These are phyloP conservation scores for Paraphaeosphaeria sporulosa DNA, from an alignment of 2,329 filamentous ascomycete species.

Conservation along the genomic window DNA sequence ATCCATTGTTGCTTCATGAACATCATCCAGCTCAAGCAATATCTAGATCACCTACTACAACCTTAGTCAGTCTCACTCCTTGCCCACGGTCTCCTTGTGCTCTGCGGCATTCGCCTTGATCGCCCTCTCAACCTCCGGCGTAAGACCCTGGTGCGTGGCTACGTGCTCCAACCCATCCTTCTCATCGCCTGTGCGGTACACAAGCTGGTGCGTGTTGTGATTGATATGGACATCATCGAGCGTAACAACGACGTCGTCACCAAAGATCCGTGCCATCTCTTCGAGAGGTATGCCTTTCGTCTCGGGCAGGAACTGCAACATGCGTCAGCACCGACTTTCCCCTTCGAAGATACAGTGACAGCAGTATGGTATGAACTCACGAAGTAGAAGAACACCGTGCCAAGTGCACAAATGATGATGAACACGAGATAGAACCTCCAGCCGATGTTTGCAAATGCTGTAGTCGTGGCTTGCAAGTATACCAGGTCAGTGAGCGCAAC, in stretches of 20 bases:
- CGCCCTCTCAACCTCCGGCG: background rate
- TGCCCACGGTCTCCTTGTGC: background rate
- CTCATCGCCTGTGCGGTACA: background rate
- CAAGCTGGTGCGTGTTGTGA: background rate
- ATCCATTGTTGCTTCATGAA: background rate
- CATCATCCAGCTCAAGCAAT: background rate
- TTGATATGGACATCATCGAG: background rate
- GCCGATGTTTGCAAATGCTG: slow-evolving; percentile 41
- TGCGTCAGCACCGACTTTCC: background rate
- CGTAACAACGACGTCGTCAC: background rate
- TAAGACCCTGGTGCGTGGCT: background rate
- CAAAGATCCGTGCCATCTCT: too few relatives aligned
- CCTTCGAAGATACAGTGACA: background rate
- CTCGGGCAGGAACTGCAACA: background rate
- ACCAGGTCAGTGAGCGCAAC: slow-evolving; percentile 49
- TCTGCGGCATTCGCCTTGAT: background rate
- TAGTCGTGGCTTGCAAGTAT: slow-evolving; percentile 38
- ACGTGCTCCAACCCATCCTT: background rate
- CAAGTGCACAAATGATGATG: slow-evolving; percentile 26
- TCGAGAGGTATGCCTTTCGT: too few relatives aligned
- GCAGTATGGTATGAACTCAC: background rate
- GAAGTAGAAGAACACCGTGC: background rate
- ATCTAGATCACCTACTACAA: background rate
- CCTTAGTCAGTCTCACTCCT: background rate
- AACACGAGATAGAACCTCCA: slow-evolving; percentile 44